Percentiles rank a stretch among this genome's conserved stretches.
Evolutionary conservation across 176 grass and related monocot species (phyloP).

Genomic region (Hsuehochloa calcarea): DNA sequence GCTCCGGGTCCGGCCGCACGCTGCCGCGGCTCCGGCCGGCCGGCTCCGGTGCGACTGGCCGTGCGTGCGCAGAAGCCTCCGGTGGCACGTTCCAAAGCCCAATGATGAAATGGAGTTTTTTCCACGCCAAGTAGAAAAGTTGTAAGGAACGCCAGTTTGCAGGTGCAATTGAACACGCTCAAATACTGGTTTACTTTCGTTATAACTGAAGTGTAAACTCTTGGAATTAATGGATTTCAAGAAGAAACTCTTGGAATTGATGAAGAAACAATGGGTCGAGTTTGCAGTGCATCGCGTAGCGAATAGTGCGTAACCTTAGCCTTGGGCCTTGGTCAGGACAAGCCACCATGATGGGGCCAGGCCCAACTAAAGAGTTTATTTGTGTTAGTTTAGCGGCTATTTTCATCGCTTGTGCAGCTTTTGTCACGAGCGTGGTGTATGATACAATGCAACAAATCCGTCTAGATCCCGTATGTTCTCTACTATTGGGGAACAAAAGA

Average conservation of each 20-base stretch:
- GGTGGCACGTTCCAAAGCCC: background rate
- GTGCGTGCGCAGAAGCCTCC: background rate
- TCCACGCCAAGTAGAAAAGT: background rate
- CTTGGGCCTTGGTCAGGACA: background rate
- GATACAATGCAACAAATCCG: too few species aligned
- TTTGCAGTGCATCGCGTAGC: background rate
- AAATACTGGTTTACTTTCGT: background rate
- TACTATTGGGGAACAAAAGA: too few species aligned
- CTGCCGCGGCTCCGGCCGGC: slow-evolving; percentile 62
- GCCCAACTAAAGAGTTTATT: too few species aligned
- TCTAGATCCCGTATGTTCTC: too few species aligned
- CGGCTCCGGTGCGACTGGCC: slow-evolving; percentile 37
- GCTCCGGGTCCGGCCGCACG: slow-evolving; percentile 44
- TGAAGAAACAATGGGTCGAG: too few species aligned
- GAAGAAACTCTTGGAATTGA: too few species aligned
- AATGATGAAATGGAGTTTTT: background rate
- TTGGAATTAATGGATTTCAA: too few species aligned
- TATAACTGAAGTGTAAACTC: too few species aligned
- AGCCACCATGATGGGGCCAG: background rate
- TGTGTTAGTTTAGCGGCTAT: too few species aligned
- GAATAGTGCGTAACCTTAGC: too few species aligned
- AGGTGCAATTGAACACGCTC: background rate
- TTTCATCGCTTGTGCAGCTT: background rate
- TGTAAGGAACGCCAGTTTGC: background rate
- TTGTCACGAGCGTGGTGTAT: too few species aligned